Percentiles rank a stretch among this genome's conserved stretches.
These are phyloP conservation scores for Paecilomyces fulvus DNA, from an alignment of 2,329 filamentous ascomycete genomes.

Conservation along the genomic window DNA sequence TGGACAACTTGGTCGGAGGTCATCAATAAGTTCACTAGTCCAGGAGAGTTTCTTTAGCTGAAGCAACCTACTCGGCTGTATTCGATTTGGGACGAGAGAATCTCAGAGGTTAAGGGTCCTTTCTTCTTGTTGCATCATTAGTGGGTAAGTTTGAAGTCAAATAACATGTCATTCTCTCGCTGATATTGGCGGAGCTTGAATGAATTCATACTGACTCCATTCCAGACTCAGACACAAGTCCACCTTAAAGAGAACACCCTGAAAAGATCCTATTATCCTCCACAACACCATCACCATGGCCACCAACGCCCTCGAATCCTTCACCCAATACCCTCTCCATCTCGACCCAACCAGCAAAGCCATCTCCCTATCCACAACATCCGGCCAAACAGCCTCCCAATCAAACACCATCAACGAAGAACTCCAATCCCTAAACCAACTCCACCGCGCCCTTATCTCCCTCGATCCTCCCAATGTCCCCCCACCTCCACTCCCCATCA, in stretches of 20 bases:
- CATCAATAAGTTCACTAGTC: neutral
- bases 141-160: neutral
- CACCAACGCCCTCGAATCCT: constrained; percentile 37
- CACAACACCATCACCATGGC: constrained; percentile 14
- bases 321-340: constrained; percentile 71
- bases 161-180: neutral
- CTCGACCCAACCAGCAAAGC: constrained; percentile 77
- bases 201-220: neutral
- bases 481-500: constrained; percentile 80
- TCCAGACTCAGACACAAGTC: neutral
- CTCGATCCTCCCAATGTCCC: constrained; percentile 61
- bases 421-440: constrained; percentile 64
- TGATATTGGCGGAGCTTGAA: neutral
- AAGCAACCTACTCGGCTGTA: neutral
- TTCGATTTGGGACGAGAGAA: neutral
- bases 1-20: constrained; percentile 19
- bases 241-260: neutral
- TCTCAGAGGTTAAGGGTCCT: neutral
- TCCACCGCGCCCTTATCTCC: constrained; percentile 64
- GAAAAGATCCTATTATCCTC: neutral
- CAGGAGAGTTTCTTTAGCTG: neutral
- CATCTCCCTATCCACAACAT: constrained; percentile 47
- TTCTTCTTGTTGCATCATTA: neutral
- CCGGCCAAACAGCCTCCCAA: constrained; percentile 33
- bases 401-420: constrained; percentile 51